phyloP scores from a whole-genome alignment of 2,329 filamentous ascomycete species.

The Penicillium sp. region DNA sequence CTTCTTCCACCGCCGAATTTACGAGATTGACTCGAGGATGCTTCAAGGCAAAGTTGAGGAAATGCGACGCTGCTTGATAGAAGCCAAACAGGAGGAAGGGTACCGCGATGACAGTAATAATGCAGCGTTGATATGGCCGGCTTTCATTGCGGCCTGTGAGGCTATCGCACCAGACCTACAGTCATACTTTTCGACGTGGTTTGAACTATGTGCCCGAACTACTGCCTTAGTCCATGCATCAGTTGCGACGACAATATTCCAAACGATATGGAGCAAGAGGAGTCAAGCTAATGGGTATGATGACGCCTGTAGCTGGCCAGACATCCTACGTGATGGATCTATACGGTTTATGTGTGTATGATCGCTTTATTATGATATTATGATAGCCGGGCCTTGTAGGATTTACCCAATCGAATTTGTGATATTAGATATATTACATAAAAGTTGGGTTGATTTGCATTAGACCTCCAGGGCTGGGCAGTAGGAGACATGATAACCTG shows the following conservation, averaged over 20 bases:
- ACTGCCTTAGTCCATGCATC: slow-evolving; percentile 16
- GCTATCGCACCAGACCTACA: slow-evolving; percentile 12
- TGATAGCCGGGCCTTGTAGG: too few relatives aligned
- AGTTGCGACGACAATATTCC: slow-evolving; percentile 12
- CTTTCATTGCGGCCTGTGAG: slow-evolving; percentile 24
- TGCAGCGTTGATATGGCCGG: slow-evolving; percentile 20
- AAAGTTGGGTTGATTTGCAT: too few relatives aligned
- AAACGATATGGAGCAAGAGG: slow-evolving; percentile 16
- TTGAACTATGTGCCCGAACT: slow-evolving; percentile 12
- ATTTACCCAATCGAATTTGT: not conserved
- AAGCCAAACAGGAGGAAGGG: slow-evolving; percentile 4
- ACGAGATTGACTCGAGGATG: slow-evolving; percentile 15
- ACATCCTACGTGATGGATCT: slow-evolving; percentile 15
- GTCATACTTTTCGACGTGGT: slow-evolving; percentile 14
- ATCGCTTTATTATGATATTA: not conserved
- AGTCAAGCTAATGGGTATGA: slow-evolving; percentile 1
- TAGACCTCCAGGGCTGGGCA: too few relatives aligned
- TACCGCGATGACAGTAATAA: slow-evolving; percentile 1
- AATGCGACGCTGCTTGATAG: slow-evolving; percentile 5
- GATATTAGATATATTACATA: not conserved
- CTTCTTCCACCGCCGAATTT: slow-evolving; percentile 20
- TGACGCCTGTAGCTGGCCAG: slow-evolving; percentile 14
- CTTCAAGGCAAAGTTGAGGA: slow-evolving; percentile 11
- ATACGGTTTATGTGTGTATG: slow-evolving; percentile 19
- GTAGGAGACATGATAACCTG: too few relatives aligned